These are phyloP conservation scores for Myxozyma sirexii DNA, from an alignment of 805 yeast species.

Conservation along the genomic window DNA sequence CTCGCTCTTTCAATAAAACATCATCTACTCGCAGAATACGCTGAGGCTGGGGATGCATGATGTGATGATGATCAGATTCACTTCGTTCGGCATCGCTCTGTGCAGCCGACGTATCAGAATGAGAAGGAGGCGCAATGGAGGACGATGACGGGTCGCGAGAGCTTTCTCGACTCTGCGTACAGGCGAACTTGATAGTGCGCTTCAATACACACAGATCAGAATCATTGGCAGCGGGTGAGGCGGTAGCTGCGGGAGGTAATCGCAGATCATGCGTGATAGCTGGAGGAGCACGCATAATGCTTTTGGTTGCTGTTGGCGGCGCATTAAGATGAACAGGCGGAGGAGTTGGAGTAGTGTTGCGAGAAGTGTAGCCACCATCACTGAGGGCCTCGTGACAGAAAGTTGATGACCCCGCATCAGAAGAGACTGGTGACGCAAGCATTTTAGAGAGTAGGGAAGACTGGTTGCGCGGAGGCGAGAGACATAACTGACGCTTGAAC, in stretches of 20 bases:
- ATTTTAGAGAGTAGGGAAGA: constrained; percentile 29
- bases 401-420: constrained; percentile 17
- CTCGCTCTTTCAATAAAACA: constrained; percentile 29
- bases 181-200: constrained; percentile 25
- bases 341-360: constrained; percentile 31
- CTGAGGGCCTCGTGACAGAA: constrained; percentile 14
- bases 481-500: constrained; percentile 12
- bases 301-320: not conserved
- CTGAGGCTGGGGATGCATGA: constrained; percentile 29
- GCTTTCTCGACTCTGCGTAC: not conserved
- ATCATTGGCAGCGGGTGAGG: not conserved
- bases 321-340: constrained; percentile 10
- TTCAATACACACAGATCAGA: constrained; percentile 7
- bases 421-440: constrained; percentile 28
- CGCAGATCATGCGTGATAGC: not conserved
- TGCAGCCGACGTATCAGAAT: not conserved
- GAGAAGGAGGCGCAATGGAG: not conserved
- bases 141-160: constrained; percentile 13
- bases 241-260: not conserved
- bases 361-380: constrained; percentile 26
- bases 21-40: constrained; percentile 30
- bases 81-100: not conserved
- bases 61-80: not conserved
- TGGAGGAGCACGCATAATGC: constrained; percentile 9
- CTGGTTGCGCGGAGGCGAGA: constrained; percentile 24